Conservation (phyloP, 768 basidiomycete species). For the Mycena filopes region DNA sequence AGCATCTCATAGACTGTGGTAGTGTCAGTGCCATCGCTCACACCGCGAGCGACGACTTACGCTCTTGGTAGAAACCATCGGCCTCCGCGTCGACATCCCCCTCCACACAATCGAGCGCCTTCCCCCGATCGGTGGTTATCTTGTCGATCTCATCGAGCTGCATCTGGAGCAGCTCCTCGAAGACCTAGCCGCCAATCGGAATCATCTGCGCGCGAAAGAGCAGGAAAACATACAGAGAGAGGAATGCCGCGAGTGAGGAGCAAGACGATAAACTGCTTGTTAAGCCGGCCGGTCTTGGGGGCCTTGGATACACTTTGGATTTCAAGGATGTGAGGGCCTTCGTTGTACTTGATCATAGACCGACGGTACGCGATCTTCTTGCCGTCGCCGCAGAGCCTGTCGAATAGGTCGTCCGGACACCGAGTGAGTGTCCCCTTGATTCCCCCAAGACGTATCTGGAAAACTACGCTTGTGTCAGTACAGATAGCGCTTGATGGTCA, state of each 20-base stretch:
- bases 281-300: constrained; percentile 31
- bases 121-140: constrained; percentile 24
- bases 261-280: constrained; percentile 35
- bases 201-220: neutral
- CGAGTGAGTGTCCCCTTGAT: constrained; percentile 35
- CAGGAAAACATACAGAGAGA: constrained; percentile 4
- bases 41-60: constrained; percentile 3
- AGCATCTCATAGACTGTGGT: constrained; percentile 35
- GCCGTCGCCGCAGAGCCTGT: constrained; percentile 16
- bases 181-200: constrained; percentile 9
- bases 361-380: constrained; percentile 35
- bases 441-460: constrained; percentile 34
- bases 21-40: neutral
- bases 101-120: constrained; percentile 31
- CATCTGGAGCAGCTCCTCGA: constrained; percentile 29
- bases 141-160: constrained; percentile 30
- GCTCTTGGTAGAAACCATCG: constrained; percentile 26
- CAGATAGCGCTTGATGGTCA: no score
- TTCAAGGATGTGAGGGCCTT: constrained; percentile 29
- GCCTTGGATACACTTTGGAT: constrained; percentile 28
- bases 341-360: constrained; percentile 36
- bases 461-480: constrained; percentile 19
- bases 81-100: constrained; percentile 32
- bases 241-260: constrained; percentile 31
- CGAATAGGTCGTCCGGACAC: constrained; percentile 32